Evolutionary conservation across 257 asterid species (phyloP), one percentile per base, ranked within the genome.

Genomic region (Coffea eugenioides): DNA sequence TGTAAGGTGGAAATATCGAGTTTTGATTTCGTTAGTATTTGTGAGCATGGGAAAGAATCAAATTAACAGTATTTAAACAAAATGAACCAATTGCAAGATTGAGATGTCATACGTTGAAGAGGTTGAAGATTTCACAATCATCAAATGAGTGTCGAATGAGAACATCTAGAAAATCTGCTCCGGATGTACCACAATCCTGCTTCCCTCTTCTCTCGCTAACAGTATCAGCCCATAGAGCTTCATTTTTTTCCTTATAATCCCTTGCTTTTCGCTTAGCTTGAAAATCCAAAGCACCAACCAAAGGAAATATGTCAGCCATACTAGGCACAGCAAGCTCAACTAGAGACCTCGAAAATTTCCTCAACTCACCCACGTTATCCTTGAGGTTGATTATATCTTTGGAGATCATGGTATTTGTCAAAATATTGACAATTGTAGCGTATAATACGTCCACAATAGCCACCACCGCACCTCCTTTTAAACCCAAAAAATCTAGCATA

Each of bases 311-410:
- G 39, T 80, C 78, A 43, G 65, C 69, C 15, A 72, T 31, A 20
- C 78, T n/a, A 3, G 82, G 82, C 43, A 64, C 12, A 7, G 68
- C 46, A 21, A 73, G 27, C 52, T 74, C 73, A 5, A 80, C 36
- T 8, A 80, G 68, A 1, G 39, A 21, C 66, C 74, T 72, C 1
- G 73, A 21, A 61, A 15, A 11, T 2, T 5, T 16, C 31, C 65
- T 71, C 20, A 73, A 8, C 0, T 80, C 82, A 1, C 43, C 78
- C 0, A 46, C 8, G 5, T 56, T 52, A 15, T 57, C 71, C 76
- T 15, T 13, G 21, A 21, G 14, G 9, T 48, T 6, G 7, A 80
- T 65, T 1, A 80, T 16, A 31, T 80, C 82, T 3, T 66, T 8
- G 25, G 82, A 80, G 27, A 73, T 67, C 20, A 80, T 5, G 14